Evolutionary conservation across 345 rosid genomes (phyloP).

Genomic region (Eucalyptus shirleyi): DNA sequence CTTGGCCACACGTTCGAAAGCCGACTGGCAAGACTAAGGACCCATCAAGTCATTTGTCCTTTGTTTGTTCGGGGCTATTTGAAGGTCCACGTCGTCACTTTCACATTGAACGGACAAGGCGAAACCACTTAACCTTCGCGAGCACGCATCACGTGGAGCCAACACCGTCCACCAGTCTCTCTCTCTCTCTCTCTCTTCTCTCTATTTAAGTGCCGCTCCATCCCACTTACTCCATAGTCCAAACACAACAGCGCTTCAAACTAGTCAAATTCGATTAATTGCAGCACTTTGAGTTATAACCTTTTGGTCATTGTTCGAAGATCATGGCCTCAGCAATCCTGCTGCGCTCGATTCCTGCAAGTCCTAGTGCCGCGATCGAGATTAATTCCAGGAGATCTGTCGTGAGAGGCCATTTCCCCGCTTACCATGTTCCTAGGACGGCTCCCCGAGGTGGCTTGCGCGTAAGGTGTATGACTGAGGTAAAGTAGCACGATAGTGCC

Average conservation of each 20-base stretch:
- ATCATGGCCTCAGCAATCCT: neutral
- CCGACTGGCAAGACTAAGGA: neutral
- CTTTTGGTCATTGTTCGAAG: neutral
- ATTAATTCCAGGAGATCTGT: neutral
- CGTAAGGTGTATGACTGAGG: neutral
- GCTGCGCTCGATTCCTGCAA: conserved; percentile 4
- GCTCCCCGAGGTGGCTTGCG: neutral
- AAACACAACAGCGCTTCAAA: neutral
- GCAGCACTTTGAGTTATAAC: neutral
- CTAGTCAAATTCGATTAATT: neutral
- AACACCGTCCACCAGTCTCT: neutral
- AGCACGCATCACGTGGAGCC: neutral
- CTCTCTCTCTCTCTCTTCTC: neutral
- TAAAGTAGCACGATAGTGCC: neutral
- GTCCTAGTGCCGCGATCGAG: conserved; percentile 6
- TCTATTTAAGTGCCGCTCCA: neutral
- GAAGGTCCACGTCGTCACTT: neutral
- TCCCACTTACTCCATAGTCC: rapidly evolving
- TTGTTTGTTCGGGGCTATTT: neutral
- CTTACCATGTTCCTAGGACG: neutral
- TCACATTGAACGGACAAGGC: neutral
- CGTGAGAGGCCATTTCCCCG: neutral
- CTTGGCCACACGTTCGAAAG: neutral
- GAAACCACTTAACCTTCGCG: neutral
- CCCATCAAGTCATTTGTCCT: neutral